Conservation (phyloP, 331 rosid genomes). For the Acacia pycnantha region DNA sequence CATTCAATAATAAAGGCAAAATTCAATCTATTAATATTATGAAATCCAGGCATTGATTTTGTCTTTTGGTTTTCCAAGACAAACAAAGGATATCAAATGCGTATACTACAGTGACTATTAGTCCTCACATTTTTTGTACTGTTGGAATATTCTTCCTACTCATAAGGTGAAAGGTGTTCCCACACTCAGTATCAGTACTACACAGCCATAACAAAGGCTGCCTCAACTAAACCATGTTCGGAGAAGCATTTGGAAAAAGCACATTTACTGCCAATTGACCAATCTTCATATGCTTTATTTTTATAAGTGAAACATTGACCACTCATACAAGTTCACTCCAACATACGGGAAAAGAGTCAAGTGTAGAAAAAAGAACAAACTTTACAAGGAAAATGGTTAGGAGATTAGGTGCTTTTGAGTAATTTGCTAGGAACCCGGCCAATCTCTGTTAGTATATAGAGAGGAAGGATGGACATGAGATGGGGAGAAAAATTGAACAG, state of each 20-base stretch:
- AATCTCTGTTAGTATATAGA: background rate
- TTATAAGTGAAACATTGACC: background rate
- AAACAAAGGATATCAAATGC: background rate
- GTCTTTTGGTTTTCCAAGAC: background rate
- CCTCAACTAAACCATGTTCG: background rate
- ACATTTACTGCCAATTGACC: background rate
- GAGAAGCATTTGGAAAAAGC: background rate
- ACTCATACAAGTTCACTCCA: background rate
- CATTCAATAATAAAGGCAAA: slow-evolving; percentile 2
- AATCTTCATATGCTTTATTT: background rate
- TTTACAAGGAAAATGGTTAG: background rate
- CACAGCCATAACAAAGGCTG: background rate
- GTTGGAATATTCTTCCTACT: background rate
- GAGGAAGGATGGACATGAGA: background rate
- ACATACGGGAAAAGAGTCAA: background rate
- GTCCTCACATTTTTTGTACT: background rate
- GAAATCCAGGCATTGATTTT: background rate
- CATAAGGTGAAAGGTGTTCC: background rate
- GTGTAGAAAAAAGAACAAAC: background rate
- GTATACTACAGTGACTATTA: background rate
- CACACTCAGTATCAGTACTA: too few species aligned
- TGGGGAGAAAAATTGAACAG: background rate
- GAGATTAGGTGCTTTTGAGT: background rate
- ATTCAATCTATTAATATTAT: background rate
- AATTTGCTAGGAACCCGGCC: background rate